phyloP scores from a whole-genome alignment of 495 filamentous ascomycete genomes.

The Tuber microsphaerosporum region DNA sequence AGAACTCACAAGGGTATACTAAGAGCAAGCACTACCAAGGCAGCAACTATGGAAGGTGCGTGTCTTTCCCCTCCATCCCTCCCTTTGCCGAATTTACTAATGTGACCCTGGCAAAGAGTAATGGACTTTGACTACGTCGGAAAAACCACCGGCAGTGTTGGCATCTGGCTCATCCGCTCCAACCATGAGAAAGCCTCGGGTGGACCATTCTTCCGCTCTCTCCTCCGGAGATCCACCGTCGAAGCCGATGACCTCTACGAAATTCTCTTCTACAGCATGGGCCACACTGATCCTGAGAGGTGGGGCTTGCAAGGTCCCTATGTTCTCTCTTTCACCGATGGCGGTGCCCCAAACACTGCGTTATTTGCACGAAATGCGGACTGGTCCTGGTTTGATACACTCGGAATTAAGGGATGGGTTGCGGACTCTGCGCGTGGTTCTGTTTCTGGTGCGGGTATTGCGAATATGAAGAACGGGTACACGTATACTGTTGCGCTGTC shows the following conservation, averaged over 20 bases:
- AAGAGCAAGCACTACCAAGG: constrained; percentile 30
- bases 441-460: constrained; percentile 38
- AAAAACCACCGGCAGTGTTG: constrained; percentile 22
- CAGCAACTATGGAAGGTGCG: constrained; percentile 27
- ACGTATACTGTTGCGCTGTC: constrained; percentile 41
- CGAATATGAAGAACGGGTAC: constrained; percentile 25
- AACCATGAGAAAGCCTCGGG: constrained; percentile 48
- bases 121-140: constrained; percentile 30
- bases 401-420: constrained; percentile 40
- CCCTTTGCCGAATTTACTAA: not conserved
- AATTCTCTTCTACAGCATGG: constrained; percentile 48
- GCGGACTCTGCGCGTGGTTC: constrained; percentile 38
- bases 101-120: constrained; percentile 2
- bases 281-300: constrained; percentile 43
- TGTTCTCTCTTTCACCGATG: constrained; percentile 40
- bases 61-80: not conserved
- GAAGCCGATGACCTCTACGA: constrained; percentile 24
- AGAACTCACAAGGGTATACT: constrained; percentile 17
- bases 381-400: constrained; percentile 42
- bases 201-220: constrained; percentile 45
- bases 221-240: constrained; percentile 21
- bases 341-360: constrained; percentile 37
- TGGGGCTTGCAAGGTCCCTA: constrained; percentile 43
- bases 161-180: constrained; percentile 26
- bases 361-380: constrained; percentile 35